phyloP scores from a whole-genome alignment of 2,329 filamentous ascomycete genomes.

The Alternaria hordeiaustralica region DNA sequence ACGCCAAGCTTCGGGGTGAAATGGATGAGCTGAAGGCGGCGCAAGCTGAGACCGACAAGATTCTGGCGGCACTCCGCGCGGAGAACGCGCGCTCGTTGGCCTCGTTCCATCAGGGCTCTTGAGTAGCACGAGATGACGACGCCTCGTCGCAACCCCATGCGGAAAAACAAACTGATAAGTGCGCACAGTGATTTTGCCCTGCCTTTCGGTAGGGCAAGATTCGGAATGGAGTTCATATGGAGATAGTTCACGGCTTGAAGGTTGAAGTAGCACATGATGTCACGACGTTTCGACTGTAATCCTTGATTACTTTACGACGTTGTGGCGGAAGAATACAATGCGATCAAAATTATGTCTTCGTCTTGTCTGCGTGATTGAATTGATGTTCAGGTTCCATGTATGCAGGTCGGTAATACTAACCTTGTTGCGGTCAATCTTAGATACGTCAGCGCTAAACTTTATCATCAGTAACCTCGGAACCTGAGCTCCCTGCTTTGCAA shows the following conservation, averaged over 20 bases:
- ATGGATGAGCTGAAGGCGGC: not conserved
- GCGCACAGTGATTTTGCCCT: too few relatives aligned
- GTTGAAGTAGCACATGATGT: not conserved
- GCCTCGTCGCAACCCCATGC: too few relatives aligned
- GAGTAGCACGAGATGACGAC: too few relatives aligned
- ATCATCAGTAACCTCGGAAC: constrained; percentile 6
- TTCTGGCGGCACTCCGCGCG: not conserved
- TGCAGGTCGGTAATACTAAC: not conserved
- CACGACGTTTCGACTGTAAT: not conserved
- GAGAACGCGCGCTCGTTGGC: not conserved
- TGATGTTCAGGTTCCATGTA: not conserved
- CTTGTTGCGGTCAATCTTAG: not conserved
- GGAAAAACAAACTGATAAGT: too few relatives aligned
- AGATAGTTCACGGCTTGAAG: too few relatives aligned
- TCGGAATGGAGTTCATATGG: not conserved
- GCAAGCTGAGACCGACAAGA: not conserved
- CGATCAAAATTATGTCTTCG: not conserved
- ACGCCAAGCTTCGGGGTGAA: not conserved
- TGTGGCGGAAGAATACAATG: not conserved
- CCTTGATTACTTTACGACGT: not conserved
- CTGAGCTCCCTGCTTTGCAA: constrained; percentile 1
- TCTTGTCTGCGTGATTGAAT: not conserved
- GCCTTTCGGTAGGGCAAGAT: not conserved
- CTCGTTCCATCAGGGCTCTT: not conserved
- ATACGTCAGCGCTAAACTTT: not conserved